Percentiles rank a stretch among this genome's conserved stretches.
These are phyloP conservation scores for Solanum commersonii DNA, from an alignment of 257 asterid species.

Conservation along the genomic window DNA sequence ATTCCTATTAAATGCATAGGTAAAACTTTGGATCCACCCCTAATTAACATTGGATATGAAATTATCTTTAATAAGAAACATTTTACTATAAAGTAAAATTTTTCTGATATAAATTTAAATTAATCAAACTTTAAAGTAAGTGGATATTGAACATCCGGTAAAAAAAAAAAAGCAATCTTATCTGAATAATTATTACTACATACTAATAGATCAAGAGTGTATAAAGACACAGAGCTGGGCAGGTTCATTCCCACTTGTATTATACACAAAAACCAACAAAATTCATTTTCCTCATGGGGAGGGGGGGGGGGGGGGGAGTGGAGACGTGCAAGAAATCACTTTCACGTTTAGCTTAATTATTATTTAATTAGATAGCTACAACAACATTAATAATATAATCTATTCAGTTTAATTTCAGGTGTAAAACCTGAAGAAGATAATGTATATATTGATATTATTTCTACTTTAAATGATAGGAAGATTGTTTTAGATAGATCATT, in stretches of 20 bases:
- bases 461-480: background rate
- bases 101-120: fast-evolving
- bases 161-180: background rate
- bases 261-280: background rate
- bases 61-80: background rate
- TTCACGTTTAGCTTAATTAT: background rate
- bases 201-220: background rate
- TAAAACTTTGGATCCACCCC: background rate
- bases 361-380: background rate
- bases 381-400: background rate
- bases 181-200: background rate
- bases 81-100: background rate
- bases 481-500: background rate
- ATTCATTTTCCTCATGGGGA: background rate
- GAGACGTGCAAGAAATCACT: background rate
- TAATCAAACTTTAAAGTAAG: background rate
- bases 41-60: background rate
- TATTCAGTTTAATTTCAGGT: background rate
- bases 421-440: background rate
- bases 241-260: background rate
- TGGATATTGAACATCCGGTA: background rate
- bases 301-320: fast-evolving
- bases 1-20: background rate
- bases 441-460: background rate
- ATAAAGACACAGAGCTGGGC: background rate